These are phyloP conservation scores for Puccinia sorghi DNA, from an alignment of 1,284 basidiomycete genomes.

Conservation along the genomic window DNA sequence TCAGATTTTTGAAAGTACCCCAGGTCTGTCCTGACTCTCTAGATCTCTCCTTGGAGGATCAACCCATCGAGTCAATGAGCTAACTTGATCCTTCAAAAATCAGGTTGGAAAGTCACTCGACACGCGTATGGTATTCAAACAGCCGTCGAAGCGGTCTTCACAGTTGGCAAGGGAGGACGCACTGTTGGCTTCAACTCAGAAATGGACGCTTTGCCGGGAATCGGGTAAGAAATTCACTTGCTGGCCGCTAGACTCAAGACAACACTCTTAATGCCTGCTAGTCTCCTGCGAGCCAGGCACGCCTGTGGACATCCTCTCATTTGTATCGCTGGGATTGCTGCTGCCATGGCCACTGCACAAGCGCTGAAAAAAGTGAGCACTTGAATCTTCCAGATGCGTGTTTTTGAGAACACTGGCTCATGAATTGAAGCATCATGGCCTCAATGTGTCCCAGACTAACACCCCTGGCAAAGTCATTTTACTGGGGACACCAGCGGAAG, in stretches of 20 bases:
- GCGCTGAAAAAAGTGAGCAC: constrained; percentile 62
- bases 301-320: constrained; percentile 70
- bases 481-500: constrained; percentile 85
- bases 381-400: constrained; percentile 8
- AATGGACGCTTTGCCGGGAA: constrained; percentile 67
- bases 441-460: constrained; percentile 60
- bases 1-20: constrained; percentile 54
- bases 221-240: constrained; percentile 66
- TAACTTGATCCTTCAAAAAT: not conserved
- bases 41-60: not conserved
- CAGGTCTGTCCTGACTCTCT: constrained; percentile 45
- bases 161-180: constrained; percentile 53
- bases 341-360: constrained; percentile 70
- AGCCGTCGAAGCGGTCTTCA: constrained; percentile 73
- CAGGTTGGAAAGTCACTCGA: constrained; percentile 56
- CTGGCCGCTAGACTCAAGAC: not conserved
- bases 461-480: constrained; percentile 73
- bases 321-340: constrained; percentile 74
- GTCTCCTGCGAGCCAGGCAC: not conserved
- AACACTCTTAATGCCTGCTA: not conserved
- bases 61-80: not conserved
- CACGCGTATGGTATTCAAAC: constrained; percentile 61
- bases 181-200: constrained; percentile 72
- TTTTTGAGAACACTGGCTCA: not conserved
- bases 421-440: constrained; percentile 10